phyloP scores from a whole-genome alignment of 306 rosid genomes.

The Glycine latifolia region DNA sequence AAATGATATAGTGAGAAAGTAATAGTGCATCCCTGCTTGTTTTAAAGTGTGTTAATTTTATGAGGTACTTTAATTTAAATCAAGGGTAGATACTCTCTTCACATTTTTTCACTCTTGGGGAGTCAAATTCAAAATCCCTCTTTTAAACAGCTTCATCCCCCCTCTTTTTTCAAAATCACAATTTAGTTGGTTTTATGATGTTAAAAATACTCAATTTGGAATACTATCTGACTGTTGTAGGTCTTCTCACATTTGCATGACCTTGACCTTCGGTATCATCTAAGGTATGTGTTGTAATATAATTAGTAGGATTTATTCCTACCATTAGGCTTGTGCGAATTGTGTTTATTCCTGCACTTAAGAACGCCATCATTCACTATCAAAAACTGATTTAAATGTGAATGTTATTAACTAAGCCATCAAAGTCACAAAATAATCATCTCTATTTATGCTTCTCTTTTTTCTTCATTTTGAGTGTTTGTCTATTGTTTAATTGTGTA shows the following conservation, averaged over 20 bases:
- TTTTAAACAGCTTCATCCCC: slow-evolving; percentile 13
- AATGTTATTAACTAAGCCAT: slow-evolving; percentile 13
- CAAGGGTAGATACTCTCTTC: not conserved
- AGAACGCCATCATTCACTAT: not conserved
- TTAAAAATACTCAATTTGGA: slow-evolving; percentile 36
- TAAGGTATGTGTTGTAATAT: slow-evolving; percentile 62
- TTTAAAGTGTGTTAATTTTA: not conserved
- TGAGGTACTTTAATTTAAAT: not conserved
- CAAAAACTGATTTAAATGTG: not conserved
- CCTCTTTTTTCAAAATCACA: slow-evolving; percentile 10
- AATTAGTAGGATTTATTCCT: not conserved
- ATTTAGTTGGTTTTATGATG: slow-evolving; percentile 31
- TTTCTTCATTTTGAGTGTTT: slow-evolving; percentile 17
- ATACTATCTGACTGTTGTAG: slow-evolving; percentile 56
- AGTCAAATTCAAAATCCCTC: not conserved
- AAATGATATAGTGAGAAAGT: not conserved
- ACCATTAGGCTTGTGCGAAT: not conserved
- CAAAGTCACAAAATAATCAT: not conserved
- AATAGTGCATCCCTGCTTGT: not conserved
- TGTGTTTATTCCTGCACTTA: slow-evolving; percentile 22
- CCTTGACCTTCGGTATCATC: slow-evolving; percentile 95
- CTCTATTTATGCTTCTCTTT: not conserved
- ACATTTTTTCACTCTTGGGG: not conserved
- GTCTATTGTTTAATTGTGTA: slow-evolving; percentile 30
- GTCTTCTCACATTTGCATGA: slow-evolving; percentile 96